Percentiles rank a stretch among this genome's conserved stretches.
These are phyloP conservation scores for Apiospora malaysiana DNA, from an alignment of 2,329 filamentous ascomycete species.

Conservation along the genomic window DNA sequence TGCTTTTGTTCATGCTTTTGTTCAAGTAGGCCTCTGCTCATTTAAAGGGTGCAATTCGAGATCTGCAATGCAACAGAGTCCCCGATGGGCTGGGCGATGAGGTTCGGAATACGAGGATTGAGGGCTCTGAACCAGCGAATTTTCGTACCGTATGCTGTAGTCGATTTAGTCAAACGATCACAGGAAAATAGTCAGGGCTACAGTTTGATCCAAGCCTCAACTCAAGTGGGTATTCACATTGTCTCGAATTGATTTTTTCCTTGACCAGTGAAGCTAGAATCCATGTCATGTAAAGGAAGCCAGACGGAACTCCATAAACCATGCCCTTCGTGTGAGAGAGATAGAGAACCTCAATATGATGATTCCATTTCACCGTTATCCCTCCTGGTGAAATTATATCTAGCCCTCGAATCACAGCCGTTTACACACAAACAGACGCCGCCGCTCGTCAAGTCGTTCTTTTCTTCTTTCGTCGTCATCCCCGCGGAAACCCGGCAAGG, in stretches of 20 bases:
- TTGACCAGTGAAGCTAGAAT: conserved; percentile 27
- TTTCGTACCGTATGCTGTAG: not conserved
- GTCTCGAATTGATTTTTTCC: conserved; percentile 17
- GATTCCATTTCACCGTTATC: conserved; percentile 12
- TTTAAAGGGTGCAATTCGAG: not conserved
- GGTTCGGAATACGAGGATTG: not conserved
- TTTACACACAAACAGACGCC: conserved; percentile 19
- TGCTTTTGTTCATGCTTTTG: not conserved
- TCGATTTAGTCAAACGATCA: not conserved
- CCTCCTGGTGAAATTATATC: conserved; percentile 18
- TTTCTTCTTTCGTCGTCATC: conserved; percentile 19
- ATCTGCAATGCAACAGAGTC: not conserved
- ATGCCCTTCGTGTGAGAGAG: conserved; percentile 26
- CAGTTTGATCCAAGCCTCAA: not conserved
- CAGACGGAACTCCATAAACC: conserved; percentile 28
- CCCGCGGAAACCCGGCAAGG: conserved; percentile 11
- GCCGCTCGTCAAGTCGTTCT: conserved; percentile 19
- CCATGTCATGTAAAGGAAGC: conserved; percentile 26
- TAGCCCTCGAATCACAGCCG: conserved; percentile 20
- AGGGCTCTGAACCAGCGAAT: not conserved
- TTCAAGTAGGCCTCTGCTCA: not conserved
- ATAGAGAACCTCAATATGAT: conserved; percentile 14
- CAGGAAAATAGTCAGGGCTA: not conserved
- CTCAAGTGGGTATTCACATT: conserved; percentile 18
- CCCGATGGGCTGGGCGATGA: not conserved